Evolutionary conservation across 768 basidiomycete species (phyloP).

Genomic region (Tylopilus rubrobrunneus): DNA sequence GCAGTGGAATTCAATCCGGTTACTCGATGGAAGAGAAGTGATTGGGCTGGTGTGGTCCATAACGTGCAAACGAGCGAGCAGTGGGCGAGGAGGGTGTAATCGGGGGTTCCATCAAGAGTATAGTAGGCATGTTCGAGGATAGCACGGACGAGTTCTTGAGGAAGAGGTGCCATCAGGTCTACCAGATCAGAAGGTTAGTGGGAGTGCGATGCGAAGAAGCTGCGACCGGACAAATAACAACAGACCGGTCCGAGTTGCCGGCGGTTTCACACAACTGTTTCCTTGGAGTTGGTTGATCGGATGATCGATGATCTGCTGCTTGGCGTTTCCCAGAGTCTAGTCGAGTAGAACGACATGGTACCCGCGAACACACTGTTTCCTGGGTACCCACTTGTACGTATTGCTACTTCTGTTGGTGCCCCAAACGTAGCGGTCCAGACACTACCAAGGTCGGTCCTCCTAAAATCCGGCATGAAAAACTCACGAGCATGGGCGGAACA

Average conservation of each 20-base stretch:
- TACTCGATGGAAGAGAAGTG: constrained; percentile 27
- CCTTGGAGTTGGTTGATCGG: not conserved
- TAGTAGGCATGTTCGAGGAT: constrained; percentile 28
- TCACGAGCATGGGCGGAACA: not conserved
- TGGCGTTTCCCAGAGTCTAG: not conserved
- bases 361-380: not conserved
- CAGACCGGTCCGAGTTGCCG: not conserved
- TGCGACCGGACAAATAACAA: not conserved
- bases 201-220: not conserved
- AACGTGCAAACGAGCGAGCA: constrained; percentile 26
- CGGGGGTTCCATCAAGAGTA: constrained; percentile 10
- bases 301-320: not conserved
- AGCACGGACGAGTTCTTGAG: constrained; percentile 20
- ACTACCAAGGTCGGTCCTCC: not conserved
- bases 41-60: constrained; percentile 28
- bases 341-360: not conserved
- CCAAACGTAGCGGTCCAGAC: too few relatives aligned
- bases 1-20: not conserved
- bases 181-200: not conserved
- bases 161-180: constrained; percentile 14
- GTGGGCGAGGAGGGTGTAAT: constrained; percentile 18
- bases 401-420: not conserved
- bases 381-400: not conserved
- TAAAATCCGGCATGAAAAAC: constrained; percentile 18
- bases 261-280: not conserved